phyloP scores from a whole-genome alignment of 2,329 filamentous ascomycete species.

The Capronia americana region DNA sequence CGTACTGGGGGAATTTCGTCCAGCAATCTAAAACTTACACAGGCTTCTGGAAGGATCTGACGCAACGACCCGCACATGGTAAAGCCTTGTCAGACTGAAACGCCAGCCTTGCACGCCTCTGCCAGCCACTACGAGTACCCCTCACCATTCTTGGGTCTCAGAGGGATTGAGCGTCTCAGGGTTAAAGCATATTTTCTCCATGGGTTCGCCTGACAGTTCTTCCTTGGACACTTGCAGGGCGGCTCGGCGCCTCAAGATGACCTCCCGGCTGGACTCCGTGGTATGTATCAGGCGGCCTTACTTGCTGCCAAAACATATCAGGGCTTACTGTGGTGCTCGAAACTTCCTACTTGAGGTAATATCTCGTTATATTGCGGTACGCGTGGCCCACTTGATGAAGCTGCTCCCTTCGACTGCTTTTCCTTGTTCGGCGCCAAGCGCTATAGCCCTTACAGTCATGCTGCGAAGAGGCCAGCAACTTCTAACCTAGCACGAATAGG shows the following conservation, averaged over 20 bases:
- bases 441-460: neutral
- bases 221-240: neutral
- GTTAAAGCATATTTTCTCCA: neutral
- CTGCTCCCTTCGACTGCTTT: neutral
- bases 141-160: neutral
- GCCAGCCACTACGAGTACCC: neutral
- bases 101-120: slow-evolving; percentile 18
- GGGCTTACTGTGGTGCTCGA: neutral
- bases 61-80: slow-evolving; percentile 20
- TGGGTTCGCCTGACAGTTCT: neutral
- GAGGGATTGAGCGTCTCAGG: neutral
- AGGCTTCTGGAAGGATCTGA: slow-evolving; percentile 35
- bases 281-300: neutral
- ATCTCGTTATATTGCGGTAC: neutral
- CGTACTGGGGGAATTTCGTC: slow-evolving; percentile 7
- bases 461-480: neutral
- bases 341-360: neutral
- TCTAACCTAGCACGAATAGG: neutral
- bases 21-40: neutral
- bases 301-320: neutral
- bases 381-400: neutral
- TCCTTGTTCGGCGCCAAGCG: neutral
- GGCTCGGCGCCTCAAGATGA: neutral
- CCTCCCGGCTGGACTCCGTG: neutral
- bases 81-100: slow-evolving; percentile 7